These are phyloP conservation scores for Xylaria curta DNA, from an alignment of 495 filamentous ascomycete species.

Conservation along the genomic window DNA sequence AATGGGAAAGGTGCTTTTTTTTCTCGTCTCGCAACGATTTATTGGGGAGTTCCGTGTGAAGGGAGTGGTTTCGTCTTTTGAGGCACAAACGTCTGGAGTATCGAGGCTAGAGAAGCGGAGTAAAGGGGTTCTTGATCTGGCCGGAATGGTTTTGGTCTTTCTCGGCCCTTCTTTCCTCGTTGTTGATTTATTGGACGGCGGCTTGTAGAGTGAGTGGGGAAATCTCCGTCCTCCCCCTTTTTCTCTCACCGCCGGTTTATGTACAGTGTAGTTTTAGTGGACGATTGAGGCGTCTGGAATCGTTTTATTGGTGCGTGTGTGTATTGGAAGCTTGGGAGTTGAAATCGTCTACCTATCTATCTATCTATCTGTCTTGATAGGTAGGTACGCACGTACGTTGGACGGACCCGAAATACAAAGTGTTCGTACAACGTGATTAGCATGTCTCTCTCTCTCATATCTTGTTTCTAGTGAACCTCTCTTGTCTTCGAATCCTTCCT, in stretches of 20 bases:
- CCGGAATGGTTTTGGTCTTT: background rate
- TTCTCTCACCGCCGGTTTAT: conserved; percentile 8
- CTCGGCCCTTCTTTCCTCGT: background rate
- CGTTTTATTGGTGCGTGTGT: conserved; percentile 5
- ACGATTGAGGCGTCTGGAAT: conserved; percentile 7
- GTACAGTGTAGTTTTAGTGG: conserved; percentile 31
- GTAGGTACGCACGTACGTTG: conserved; percentile 4
- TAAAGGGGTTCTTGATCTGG: conserved; percentile 13
- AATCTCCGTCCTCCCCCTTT: background rate
- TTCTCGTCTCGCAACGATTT: conserved; percentile 5
- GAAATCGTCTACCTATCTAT: background rate
- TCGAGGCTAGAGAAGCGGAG: conserved; percentile 15
- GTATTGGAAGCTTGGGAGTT: conserved; percentile 9
- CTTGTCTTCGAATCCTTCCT: too few relatives aligned
- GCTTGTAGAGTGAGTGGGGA: conserved; percentile 1
- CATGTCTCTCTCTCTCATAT: background rate
- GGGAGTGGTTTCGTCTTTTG: conserved; percentile 9
- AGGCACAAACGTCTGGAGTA: conserved; percentile 1
- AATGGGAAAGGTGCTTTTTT: conserved; percentile 1
- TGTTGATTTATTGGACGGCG: background rate
- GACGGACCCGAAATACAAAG: conserved; percentile 1
- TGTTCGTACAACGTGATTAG: background rate
- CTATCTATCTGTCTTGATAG: background rate
- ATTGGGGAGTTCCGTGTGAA: conserved; percentile 9
- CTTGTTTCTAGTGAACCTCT: background rate